Conservation (phyloP, 306 rosid genomes). For the Malus sieversii region DNA sequence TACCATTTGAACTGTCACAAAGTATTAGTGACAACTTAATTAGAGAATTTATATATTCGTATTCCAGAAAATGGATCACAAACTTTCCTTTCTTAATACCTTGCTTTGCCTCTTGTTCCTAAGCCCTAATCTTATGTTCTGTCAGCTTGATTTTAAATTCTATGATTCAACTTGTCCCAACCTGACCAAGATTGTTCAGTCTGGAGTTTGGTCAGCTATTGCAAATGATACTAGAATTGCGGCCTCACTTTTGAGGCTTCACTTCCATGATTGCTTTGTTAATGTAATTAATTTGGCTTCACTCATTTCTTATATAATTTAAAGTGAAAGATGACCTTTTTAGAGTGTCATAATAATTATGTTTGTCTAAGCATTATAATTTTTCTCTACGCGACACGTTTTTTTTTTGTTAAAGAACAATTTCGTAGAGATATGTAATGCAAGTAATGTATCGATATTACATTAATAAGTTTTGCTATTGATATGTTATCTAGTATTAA, state of each 20-base stretch:
- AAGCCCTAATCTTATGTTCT: conserved; percentile 31
- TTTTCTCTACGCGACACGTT: too few species aligned
- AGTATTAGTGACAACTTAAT: background rate
- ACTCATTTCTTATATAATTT: background rate
- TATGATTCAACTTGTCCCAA: conserved; percentile 62
- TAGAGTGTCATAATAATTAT: background rate
- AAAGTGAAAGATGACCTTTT: too few species aligned
- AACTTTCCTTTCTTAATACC: conserved; percentile 17
- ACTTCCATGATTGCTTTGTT: conserved; percentile 90
- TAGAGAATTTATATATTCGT: background rate
- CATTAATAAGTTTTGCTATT: too few species aligned
- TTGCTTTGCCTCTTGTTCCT: conserved; percentile 42
- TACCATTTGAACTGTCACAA: background rate
- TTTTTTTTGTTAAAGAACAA: too few species aligned
- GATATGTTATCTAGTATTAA: too few species aligned
- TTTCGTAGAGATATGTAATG: too few species aligned
- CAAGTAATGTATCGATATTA: too few species aligned
- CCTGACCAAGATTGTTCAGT: conserved; percentile 43
- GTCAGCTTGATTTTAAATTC: conserved; percentile 65
- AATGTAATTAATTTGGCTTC: conserved; percentile 27
- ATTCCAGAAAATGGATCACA: conserved; percentile 26
- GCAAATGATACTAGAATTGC: conserved; percentile 74
- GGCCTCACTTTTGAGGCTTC: conserved; percentile 91
- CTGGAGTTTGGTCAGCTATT: conserved; percentile 54
- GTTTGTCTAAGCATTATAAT: background rate